phyloP scores from a whole-genome alignment of 129 eudicot species.

The Artemisia tridentata region DNA sequence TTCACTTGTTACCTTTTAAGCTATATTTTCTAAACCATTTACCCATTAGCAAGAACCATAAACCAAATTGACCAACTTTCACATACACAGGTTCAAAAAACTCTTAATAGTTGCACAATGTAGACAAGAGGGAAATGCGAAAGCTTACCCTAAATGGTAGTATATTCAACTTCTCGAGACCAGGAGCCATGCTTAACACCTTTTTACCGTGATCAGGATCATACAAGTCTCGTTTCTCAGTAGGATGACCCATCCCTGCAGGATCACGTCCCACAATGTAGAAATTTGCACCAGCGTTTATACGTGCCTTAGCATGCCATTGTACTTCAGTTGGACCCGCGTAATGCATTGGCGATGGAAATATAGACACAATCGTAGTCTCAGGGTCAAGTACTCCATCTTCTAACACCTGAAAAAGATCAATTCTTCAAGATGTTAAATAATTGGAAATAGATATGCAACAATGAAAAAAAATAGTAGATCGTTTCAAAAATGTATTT shows the following conservation, averaged over 20 bases:
- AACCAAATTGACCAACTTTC: background rate
- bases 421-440: background rate
- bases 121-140: background rate
- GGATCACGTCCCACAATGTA: slow-evolving; percentile 97
- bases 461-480: background rate
- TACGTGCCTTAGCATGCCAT: slow-evolving; percentile 96
- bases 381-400: slow-evolving; percentile 92
- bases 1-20: background rate
- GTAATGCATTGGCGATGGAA: slow-evolving; percentile 96
- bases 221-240: slow-evolving; percentile 86
- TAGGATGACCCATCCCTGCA: slow-evolving; percentile 96
- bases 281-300: slow-evolving; percentile 94
- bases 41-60: background rate
- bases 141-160: slow-evolving; percentile 85
- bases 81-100: background rate
- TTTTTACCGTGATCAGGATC: slow-evolving; percentile 98
- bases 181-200: slow-evolving; percentile 93
- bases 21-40: background rate
- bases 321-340: slow-evolving; percentile 98
- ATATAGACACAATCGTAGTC: slow-evolving; percentile 87
- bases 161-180: slow-evolving; percentile 76
- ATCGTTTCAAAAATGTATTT: background rate
- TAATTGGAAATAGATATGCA: background rate
- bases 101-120: background rate
- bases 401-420: slow-evolving; percentile 63